phyloP scores from a whole-genome alignment of 768 basidiomycete species.

The Mycena vulgaris region DNA sequence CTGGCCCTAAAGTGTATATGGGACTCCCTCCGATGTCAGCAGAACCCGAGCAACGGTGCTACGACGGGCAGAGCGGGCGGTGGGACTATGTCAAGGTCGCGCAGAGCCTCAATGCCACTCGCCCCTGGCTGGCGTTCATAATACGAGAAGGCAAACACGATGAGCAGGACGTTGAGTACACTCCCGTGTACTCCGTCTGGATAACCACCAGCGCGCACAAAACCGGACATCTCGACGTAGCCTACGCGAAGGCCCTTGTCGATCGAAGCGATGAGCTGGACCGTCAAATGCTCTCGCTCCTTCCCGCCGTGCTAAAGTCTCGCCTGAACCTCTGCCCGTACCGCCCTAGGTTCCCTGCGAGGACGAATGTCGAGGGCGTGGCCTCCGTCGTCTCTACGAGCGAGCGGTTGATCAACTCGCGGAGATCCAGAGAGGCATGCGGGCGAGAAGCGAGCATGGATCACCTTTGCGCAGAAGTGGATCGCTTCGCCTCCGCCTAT shows the following conservation, averaged over 20 bases:
- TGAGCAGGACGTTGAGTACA: not conserved
- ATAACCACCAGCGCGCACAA: too few relatives aligned
- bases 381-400: not conserved
- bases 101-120: not conserved
- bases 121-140: constrained; percentile 1
- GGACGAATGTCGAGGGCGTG: too few relatives aligned
- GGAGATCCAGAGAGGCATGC: not conserved
- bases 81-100: constrained; percentile 31
- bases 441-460: not conserved
- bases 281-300: not conserved
- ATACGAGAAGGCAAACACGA: not conserved
- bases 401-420: not conserved
- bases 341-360: not conserved
- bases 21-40: not conserved
- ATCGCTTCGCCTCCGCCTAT: not conserved
- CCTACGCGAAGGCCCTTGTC: not conserved
- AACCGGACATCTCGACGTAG: not conserved
- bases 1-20: not conserved
- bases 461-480: not conserved
- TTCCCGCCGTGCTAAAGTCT: not conserved
- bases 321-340: too few relatives aligned
- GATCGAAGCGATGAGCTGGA: not conserved
- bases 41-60: not conserved
- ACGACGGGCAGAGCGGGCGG: constrained; percentile 33
- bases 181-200: constrained; percentile 12